Base-by-base conservation (phyloP, 768 basidiomycete genomes). In the Sarcodon aspratus region DNA sequence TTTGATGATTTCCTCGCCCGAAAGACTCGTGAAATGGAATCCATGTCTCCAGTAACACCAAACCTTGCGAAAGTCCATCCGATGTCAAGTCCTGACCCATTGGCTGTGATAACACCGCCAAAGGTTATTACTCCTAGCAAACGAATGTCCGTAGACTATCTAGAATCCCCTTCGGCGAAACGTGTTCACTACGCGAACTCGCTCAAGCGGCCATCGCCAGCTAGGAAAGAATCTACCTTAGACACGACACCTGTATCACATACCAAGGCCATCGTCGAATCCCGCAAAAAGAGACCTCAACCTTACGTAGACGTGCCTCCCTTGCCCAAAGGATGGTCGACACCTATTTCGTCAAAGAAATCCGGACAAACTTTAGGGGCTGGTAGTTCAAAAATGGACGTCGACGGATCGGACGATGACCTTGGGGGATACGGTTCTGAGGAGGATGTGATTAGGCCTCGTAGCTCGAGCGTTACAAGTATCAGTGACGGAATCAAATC, bases 1-100 rank as follows among this genome's bases (percentile, higher is more conserved):
- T 85, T 86, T 60, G 73, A 82, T 50, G 66, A 75, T 18, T 85
- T 86, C 60, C 60, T 90, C 18, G 71, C 75, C 11, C 71, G 76
- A 48, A 81, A 77, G 49, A 64, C 71, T 13, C 66, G 63, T 49
- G 54, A 54, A 67, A 15, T 49, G 67, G 13, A 61, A 55, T 32
- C 57, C 58, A 12, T 46, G 13, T 42, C 32, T 18, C 32, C 31
- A 9, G 15, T 33, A 6, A 44, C 43, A 8, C 52, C 27, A 50
- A 42, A 15, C 48, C 54, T 10, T 17, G 43, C 36, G 11, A 27
- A 27, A 27, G 21, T 27, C 21, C 21, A 27, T 27, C 36, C 36
- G 17, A 40, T 46, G 48, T 55, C 48, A 45, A 43, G 31, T 5
- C 2, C 50, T 60, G 6, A 66, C 50, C 35, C 49, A 49, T 63